A percentile compares a stretch with the other conserved stretches of the same genome.
Conservation (phyloP, 202 grass and related monocot genomes). For the Cymbopogon flexuosus region DNA sequence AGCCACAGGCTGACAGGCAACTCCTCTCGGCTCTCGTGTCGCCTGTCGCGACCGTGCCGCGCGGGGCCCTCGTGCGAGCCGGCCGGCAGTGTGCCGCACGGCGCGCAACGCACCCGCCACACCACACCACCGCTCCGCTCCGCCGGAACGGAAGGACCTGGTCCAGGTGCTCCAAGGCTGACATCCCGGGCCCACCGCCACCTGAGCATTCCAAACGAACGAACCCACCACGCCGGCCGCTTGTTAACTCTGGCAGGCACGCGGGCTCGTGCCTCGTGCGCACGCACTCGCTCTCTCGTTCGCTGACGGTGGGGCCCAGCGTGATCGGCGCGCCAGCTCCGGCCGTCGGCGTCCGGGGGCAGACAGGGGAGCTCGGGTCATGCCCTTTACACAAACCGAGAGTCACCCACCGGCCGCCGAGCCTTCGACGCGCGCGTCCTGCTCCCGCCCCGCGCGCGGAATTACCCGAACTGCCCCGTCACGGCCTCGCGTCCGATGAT, state of each 20-base stretch:
- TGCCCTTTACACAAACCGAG: slow-evolving; percentile 10
- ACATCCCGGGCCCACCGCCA: background rate
- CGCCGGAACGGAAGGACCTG: slow-evolving; percentile 5
- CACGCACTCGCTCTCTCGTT: background rate
- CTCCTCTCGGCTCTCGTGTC: background rate
- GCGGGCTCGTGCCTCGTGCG: background rate
- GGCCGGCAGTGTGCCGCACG: slow-evolving; percentile 36
- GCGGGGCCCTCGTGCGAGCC: background rate
- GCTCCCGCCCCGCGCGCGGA: background rate
- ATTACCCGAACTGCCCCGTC: slow-evolving; percentile 38
- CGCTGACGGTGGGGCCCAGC: slow-evolving; percentile 3
- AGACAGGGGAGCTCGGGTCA: background rate
- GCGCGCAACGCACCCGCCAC: background rate
- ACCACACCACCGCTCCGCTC: background rate
- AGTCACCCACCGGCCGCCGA: slow-evolving; percentile 23
- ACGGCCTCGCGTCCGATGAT: too few species aligned
- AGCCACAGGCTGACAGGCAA: too few species aligned
- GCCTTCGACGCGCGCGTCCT: slow-evolving; percentile 28
- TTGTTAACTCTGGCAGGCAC: background rate
- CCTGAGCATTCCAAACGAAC: background rate
- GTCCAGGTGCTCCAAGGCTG: background rate
- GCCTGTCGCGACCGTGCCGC: background rate
- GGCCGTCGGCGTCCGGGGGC: too few species aligned
- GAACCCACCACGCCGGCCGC: too few species aligned
- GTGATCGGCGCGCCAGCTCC: background rate